Evolutionary conservation across 1,284 basidiomycete species (phyloP).

Genomic region (Mycena sp.): DNA sequence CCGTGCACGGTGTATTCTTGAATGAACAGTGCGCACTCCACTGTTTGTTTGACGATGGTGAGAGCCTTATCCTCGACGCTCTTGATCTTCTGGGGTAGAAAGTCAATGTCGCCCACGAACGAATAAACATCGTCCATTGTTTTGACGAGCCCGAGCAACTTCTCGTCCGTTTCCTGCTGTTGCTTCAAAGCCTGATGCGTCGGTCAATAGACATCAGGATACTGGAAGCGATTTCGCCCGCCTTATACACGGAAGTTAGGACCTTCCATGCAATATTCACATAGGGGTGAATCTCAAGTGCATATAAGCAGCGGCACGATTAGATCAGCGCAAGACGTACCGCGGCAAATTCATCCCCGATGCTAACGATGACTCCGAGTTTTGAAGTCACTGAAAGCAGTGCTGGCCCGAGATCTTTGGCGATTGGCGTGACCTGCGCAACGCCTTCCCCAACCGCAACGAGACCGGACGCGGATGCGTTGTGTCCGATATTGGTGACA

Average conservation of each 20-base stretch:
- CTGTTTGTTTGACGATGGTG: neutral
- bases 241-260: conserved; percentile 5
- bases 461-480: neutral
- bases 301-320: neutral
- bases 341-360: conserved; percentile 1
- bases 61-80: neutral
- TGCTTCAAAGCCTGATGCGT: neutral
- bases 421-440: neutral
- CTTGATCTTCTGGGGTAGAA: neutral
- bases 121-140: neutral
- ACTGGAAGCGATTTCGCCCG: neutral
- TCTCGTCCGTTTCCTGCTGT: neutral
- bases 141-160: neutral
- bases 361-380: neutral
- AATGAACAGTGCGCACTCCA: conserved; percentile 1
- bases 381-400: neutral
- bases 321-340: neutral
- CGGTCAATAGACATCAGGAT: too few relatives aligned
- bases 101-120: neutral
- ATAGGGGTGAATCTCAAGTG: conserved; percentile 7
- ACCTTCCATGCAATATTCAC: conserved; percentile 6
- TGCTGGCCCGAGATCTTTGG: too few relatives aligned
- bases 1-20: neutral
- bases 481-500: neutral
- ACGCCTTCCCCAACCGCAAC: too few relatives aligned